Conservation (phyloP, 192 early-diverging fungal genomes). For the Coemansia sp. region DNA sequence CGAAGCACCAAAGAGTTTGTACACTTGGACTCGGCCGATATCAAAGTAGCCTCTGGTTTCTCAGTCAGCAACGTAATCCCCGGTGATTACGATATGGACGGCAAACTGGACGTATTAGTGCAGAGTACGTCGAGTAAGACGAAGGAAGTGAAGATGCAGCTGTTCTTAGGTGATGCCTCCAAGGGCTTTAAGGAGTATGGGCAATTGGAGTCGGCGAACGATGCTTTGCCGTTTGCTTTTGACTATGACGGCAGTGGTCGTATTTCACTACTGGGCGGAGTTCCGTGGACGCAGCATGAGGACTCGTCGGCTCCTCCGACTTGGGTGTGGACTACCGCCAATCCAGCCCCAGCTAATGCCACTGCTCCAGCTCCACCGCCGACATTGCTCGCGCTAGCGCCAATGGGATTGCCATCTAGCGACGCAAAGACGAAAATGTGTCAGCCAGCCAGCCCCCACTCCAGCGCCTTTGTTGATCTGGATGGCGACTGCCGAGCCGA, state of each 20-base stretch:
- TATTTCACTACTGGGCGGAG: constrained; percentile 17
- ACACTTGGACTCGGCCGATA: constrained; percentile 53
- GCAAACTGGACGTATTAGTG: constrained; percentile 77
- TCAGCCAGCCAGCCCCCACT: constrained; percentile 74
- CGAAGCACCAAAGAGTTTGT: constrained; percentile 51
- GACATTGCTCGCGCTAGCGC: constrained; percentile 6
- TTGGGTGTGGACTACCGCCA: constrained; percentile 22
- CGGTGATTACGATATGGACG: constrained; percentile 90
- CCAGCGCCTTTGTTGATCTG: constrained; percentile 89
- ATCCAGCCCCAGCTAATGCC: constrained; percentile 55
- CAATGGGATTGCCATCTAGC: constrained; percentile 10
- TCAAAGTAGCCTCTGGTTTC: constrained; percentile 41
- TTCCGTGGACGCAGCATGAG: constrained; percentile 17
- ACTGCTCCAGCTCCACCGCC: constrained; percentile 57
- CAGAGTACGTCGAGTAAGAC: constrained; percentile 58
- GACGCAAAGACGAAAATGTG: constrained; percentile 54
- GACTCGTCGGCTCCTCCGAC: neutral
- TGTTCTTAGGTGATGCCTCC: constrained; percentile 72
- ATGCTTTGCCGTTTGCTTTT: constrained; percentile 35
- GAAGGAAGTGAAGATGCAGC: constrained; percentile 60
- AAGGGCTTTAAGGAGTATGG: constrained; percentile 58
- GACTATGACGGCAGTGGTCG: constrained; percentile 30
- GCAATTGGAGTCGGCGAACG: constrained; percentile 15
- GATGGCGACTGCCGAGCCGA: constrained; percentile 87
- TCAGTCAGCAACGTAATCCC: constrained; percentile 75